Evolutionary conservation across 352 stramenopile genomes (phyloP).

Genomic region (Phytophthora hybrid): DNA sequence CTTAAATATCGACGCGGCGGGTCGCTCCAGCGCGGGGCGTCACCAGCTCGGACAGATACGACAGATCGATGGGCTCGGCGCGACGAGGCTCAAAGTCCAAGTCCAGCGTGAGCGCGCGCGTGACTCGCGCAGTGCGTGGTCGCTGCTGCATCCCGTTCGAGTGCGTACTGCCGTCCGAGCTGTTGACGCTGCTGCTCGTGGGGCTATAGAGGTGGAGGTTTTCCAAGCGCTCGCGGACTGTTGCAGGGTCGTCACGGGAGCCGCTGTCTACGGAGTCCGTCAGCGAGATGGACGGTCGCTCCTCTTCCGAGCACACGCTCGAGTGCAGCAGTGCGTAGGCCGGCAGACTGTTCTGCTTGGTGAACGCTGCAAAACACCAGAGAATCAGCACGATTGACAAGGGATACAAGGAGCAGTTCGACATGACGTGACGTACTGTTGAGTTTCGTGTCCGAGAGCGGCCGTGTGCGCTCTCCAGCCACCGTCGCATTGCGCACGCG

Average conservation of each 20-base stretch:
- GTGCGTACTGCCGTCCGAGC: conserved; percentile 19
- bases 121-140: conserved; percentile 20
- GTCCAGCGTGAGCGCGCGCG: conserved; percentile 33
- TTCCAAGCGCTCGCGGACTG: conserved; percentile 26
- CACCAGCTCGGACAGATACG: conserved; percentile 57
- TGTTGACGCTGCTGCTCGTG: conserved; percentile 27
- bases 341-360: conserved; percentile 36
- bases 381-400: neutral
- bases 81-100: conserved; percentile 29
- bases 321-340: conserved; percentile 26
- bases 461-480: conserved; percentile 14
- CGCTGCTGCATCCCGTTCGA: conserved; percentile 14
- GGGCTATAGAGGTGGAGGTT: conserved; percentile 33
- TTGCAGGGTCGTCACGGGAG: conserved; percentile 26
- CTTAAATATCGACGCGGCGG: conserved; percentile 45
- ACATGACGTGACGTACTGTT: conserved; percentile 23
- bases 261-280: conserved; percentile 49
- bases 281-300: conserved; percentile 42
- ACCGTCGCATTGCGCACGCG: conserved; percentile 25
- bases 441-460: conserved; percentile 26
- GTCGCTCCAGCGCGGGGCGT: conserved; percentile 39
- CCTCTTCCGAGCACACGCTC: conserved; percentile 35
- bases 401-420: neutral
- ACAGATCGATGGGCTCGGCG: conserved; percentile 51
- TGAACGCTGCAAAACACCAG: conserved; percentile 17